A percentile compares a stretch with the other conserved stretches of the same genome.
phyloP scores from a whole-genome alignment of 352 stramenopile species.

The Blastocystis sp. region DNA sequence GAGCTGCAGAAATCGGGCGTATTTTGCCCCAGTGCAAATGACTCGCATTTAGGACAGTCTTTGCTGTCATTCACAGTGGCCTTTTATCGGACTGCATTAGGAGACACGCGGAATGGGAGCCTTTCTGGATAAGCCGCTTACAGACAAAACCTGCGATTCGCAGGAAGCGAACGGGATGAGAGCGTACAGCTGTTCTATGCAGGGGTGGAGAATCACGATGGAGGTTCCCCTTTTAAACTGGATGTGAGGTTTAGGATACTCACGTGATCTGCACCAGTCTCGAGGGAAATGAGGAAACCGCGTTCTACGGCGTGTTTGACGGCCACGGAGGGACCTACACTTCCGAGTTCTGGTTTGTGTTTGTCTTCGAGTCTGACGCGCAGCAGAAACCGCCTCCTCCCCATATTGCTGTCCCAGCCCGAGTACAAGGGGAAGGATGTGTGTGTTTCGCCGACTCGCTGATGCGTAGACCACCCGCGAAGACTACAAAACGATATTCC shows the following conservation, averaged over 20 bases:
- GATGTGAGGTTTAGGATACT: constrained; percentile 62
- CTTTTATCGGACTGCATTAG: not conserved
- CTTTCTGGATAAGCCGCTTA: constrained; percentile 72
- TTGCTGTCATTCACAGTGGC: not conserved
- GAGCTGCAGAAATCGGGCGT: not conserved
- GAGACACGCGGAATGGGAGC: constrained; percentile 69
- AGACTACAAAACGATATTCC: constrained; percentile 58
- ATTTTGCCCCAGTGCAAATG: constrained; percentile 6
- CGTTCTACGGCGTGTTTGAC: constrained; percentile 72
- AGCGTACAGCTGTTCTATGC: constrained; percentile 71
- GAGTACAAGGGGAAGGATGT: constrained; percentile 69
- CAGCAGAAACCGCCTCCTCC: constrained; percentile 61
- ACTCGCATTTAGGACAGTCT: not conserved
- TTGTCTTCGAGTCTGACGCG: not conserved
- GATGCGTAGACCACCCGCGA: constrained; percentile 28
- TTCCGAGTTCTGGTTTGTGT: constrained; percentile 66
- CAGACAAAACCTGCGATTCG: constrained; percentile 69
- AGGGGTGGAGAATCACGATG: constrained; percentile 73
- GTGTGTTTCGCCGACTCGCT: constrained; percentile 12
- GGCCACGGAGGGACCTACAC: constrained; percentile 71
- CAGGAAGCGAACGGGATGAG: constrained; percentile 68
- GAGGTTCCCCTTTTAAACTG: constrained; percentile 57
- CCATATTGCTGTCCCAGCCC: constrained; percentile 41
- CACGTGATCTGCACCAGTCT: constrained; percentile 70
- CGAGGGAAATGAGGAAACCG: constrained; percentile 64